Evolutionary conservation across 202 grass and related monocot genomes (phyloP).

Genomic region (Panicum hallii): DNA sequence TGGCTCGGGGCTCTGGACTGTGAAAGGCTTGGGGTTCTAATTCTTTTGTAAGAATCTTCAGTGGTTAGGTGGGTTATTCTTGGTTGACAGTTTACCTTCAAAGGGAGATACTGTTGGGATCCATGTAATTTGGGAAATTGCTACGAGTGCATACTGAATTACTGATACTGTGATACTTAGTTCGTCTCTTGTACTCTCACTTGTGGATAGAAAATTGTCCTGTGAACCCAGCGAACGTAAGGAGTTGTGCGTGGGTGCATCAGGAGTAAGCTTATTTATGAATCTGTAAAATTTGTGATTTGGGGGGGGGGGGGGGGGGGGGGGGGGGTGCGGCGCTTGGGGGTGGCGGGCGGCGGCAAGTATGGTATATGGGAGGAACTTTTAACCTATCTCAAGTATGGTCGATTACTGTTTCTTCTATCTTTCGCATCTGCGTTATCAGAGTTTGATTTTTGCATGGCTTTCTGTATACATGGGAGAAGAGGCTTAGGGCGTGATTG

Average conservation of each 20-base stretch:
- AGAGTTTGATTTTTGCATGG: neutral
- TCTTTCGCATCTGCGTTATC: neutral
- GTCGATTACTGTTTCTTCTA: neutral
- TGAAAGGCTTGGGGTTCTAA: conserved; percentile 28
- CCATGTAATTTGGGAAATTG: conserved; percentile 30
- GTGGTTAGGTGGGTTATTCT: conserved; percentile 45
- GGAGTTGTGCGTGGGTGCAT: neutral
- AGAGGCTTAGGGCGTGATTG: too few species aligned
- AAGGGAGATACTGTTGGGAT: conserved; percentile 41
- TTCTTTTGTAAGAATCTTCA: conserved; percentile 66
- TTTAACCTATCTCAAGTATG: neutral
- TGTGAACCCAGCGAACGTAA: conserved; percentile 5
- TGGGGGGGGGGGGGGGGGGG: too few species aligned
- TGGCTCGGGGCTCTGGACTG: conserved; percentile 45
- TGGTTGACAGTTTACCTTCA: conserved; percentile 46
- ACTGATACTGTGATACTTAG: conserved; percentile 27
- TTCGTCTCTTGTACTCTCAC: neutral
- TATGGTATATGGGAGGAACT: neutral
- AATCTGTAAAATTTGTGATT: neutral
- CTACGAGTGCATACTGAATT: conserved; percentile 42
- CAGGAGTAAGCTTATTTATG: neutral
- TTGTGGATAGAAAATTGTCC: neutral
- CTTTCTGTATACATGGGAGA: too few species aligned
- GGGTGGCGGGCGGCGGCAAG: too few species aligned
- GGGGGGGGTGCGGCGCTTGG: too few species aligned